Evolutionary conservation across 83 land plant species (phyloP).

Genomic region (Diphasiastrum complanatum): DNA sequence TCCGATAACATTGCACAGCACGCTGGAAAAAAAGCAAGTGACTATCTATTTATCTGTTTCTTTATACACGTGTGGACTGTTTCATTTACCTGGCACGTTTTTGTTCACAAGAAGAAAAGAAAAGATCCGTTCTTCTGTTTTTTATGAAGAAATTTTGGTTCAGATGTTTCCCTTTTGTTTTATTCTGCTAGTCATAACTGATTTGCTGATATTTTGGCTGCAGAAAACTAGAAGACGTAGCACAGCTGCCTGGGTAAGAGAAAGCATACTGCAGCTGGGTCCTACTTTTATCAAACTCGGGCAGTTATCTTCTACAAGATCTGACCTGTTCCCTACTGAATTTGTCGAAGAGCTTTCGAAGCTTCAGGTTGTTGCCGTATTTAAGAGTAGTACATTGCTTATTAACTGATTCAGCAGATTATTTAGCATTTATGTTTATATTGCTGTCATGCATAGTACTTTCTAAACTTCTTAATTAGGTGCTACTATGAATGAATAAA

Average conservation of each 20-base stretch:
- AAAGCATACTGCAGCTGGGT: conserved; percentile 77
- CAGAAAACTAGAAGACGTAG: conserved; percentile 50
- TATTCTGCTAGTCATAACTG: not conserved
- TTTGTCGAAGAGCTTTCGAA: conserved; percentile 95
- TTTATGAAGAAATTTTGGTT: not conserved
- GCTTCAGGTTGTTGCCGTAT: conserved; percentile 55
- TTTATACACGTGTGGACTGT: too few species aligned
- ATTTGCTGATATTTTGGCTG: not conserved
- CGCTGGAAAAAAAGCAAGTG: too few species aligned
- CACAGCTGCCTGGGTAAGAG: conserved; percentile 87
- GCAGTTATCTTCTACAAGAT: conserved; percentile 90
- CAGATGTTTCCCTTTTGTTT: not conserved
- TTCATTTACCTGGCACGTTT: too few species aligned
- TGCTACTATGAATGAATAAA: not conserved
- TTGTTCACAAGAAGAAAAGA: too few species aligned
- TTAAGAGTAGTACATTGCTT: not conserved
- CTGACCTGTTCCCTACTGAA: conserved; percentile 86
- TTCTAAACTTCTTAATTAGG: not conserved
- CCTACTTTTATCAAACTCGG: conserved; percentile 97
- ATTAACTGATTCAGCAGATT: not conserved
- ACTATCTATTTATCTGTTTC: too few species aligned
- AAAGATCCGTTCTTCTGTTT: too few species aligned
- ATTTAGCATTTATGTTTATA: not conserved
- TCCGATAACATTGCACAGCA: too few species aligned
- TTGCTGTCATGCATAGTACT: not conserved